Evolutionary conservation across 805 yeast species (phyloP).

Genomic region (Metschnikowia reukaufii): DNA sequence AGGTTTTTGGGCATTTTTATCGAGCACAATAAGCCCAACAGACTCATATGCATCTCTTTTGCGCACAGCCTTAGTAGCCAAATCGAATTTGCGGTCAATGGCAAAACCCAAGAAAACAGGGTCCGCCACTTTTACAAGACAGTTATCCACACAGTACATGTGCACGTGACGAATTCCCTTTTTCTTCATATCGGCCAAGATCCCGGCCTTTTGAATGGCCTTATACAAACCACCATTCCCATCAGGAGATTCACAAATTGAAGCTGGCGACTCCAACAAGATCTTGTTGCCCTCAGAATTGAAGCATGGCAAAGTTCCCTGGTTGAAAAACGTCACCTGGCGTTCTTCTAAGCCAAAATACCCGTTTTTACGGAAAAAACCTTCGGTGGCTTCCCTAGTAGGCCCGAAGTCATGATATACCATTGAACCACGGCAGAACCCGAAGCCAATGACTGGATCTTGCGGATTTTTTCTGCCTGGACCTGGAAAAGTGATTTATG

Average conservation of each 20-base stretch:
- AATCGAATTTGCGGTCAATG: slow-evolving; percentile 58
- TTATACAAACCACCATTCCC: slow-evolving; percentile 97
- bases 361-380: slow-evolving; percentile 57
- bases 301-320: slow-evolving; percentile 93
- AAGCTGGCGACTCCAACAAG: slow-evolving; percentile 54
- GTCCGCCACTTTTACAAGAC: slow-evolving; percentile 88
- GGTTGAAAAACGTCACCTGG: slow-evolving; percentile 82
- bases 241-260: slow-evolving; percentile 86
- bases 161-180: slow-evolving; percentile 86
- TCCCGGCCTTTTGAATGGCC: slow-evolving; percentile 65
- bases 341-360: slow-evolving; percentile 67
- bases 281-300: slow-evolving; percentile 66
- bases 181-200: slow-evolving; percentile 63
- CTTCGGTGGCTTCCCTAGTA: slow-evolving; percentile 73
- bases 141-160: slow-evolving; percentile 96
- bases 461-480: slow-evolving; percentile 82
- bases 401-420: slow-evolving; percentile 97
- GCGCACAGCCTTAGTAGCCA: slow-evolving; percentile 94
- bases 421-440: slow-evolving; percentile 53
- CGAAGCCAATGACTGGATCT: slow-evolving; percentile 58
- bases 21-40: slow-evolving; percentile 88
- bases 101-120: slow-evolving; percentile 89
- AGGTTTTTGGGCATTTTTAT: slow-evolving; percentile 57
- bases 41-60: slow-evolving; percentile 84
- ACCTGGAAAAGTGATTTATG: slow-evolving; percentile 82